Percentiles rank a stretch among this genome's conserved stretches.
phyloP scores from a whole-genome alignment of 345 rosid genomes.

The Moringa oleifera region DNA sequence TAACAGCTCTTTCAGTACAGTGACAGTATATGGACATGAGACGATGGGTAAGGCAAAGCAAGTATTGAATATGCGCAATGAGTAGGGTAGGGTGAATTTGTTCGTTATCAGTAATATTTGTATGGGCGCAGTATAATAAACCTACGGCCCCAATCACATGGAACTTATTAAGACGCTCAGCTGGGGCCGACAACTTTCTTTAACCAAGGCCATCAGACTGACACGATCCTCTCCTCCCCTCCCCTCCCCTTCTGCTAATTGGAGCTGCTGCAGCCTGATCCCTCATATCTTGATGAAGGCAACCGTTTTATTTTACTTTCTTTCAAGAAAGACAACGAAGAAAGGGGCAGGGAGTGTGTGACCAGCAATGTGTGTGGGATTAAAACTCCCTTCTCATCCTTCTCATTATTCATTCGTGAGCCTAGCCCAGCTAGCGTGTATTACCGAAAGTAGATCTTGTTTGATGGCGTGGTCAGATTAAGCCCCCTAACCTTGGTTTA shows the following conservation, averaged over 20 bases:
- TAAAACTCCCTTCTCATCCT: no score
- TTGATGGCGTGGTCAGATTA: not conserved
- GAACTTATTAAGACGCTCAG: slow-evolving; percentile 20
- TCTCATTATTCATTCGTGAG: no score
- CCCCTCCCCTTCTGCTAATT: slow-evolving; percentile 4
- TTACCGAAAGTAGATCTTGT: slow-evolving; percentile 9
- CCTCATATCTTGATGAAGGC: no score
- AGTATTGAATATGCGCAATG: slow-evolving; percentile 16
- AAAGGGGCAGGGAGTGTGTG: no score
- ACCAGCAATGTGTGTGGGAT: slow-evolving; percentile 13
- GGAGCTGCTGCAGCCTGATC: no score
- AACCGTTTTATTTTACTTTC: no score
- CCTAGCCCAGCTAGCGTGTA: slow-evolving; percentile 7
- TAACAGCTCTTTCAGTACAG: no score
- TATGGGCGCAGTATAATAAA: not conserved
- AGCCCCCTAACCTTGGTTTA: slow-evolving; percentile 17
- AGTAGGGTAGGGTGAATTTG: slow-evolving; percentile 17
- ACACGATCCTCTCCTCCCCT: no score
- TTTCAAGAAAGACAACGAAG: not conserved
- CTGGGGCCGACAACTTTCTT: slow-evolving; percentile 27
- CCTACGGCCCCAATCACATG: slow-evolving; percentile 41
- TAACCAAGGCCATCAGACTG: slow-evolving; percentile 15
- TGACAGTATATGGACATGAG: no score
- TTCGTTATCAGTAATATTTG: no score
- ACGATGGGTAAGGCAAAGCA: no score